Base-by-base conservation (phyloP, 2,329 filamentous ascomycete species). In the Cadophora gregata region DNA sequence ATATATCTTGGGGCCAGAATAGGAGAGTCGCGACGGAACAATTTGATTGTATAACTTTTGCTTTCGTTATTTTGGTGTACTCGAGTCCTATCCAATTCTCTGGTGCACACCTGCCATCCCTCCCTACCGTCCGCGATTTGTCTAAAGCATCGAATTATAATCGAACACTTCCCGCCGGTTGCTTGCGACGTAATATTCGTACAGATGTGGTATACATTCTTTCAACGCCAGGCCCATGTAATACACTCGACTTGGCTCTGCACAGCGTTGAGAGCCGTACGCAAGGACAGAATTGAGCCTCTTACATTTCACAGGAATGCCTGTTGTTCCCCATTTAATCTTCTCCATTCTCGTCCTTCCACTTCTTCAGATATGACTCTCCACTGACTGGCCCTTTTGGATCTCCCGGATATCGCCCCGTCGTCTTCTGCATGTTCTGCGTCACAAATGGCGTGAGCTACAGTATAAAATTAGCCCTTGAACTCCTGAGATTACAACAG, bases 361-460 rank as follows among this genome's bases (percentile, higher is more conserved):
- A 92, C 74, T 84, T 82, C 70, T 85, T 80, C 56, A 92, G 80
- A 75, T 90, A 92, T 50, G 84, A 77, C 71, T 84, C 79, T n/a
- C 89, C 86, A 74, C 86, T 86, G 71, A 86, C 81, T 12, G 88
- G 86, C 19, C 89, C 88, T 70, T 83, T 80, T 27, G 82, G 82
- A 70, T 85, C 81, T 42, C 74, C 74, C 59, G 75, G 74, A 77
- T 88, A 89, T 67, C 82, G 81, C 58, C 88, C 88, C 61, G 79
- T 80, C 25, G 80, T 77, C 47, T 81, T 79, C 69, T 82, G 80
- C 65, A 93, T 82, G 68, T 84, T 85, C 59, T 82, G 82, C 65
- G 88, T 87, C 61, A 96, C 90, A 74, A 95, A 96, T 1, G 93
- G 93, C 2, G 90, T 93, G 75, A 96, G 85, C 92, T 96, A 70